phyloP scores from a whole-genome alignment of 1,284 basidiomycete species.

The Tilletia indica region DNA sequence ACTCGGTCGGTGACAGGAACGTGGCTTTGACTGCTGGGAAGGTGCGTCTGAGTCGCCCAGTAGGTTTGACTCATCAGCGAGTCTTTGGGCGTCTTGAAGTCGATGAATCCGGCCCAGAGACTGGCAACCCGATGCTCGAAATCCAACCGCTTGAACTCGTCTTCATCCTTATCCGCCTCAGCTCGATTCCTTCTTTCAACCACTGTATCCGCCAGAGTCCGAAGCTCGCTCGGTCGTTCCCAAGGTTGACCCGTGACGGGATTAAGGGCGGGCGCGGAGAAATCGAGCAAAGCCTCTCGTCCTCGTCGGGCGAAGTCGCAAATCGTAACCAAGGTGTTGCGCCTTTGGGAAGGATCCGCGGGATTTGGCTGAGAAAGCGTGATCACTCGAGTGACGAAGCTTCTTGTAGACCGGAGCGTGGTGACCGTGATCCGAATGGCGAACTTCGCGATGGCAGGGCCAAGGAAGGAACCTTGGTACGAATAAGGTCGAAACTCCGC shows the following conservation, averaged over 20 bases:
- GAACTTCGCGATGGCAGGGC: background rate
- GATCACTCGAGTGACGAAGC: background rate
- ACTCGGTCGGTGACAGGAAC: background rate
- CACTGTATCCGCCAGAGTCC: background rate
- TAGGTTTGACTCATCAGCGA: background rate
- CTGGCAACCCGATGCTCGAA: background rate
- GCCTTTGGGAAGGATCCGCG: background rate
- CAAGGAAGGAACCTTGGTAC: conserved; percentile 10
- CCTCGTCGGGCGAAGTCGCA: conserved; percentile 7
- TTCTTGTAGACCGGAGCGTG: background rate
- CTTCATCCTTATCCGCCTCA: background rate
- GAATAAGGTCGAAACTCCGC: conserved; percentile 5
- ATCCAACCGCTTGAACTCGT: background rate
- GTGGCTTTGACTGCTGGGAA: background rate
- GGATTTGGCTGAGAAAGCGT: conserved; percentile 4
- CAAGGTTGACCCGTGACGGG: background rate
- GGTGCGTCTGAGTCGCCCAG: background rate
- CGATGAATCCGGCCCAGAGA: background rate
- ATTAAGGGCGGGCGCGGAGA: background rate
- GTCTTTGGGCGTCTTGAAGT: background rate
- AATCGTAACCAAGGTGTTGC: background rate
- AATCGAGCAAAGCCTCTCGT: background rate
- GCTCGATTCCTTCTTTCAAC: background rate
- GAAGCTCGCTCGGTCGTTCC: background rate
- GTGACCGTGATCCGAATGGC: conserved; percentile 12